Evolutionary conservation across 1,284 basidiomycete species (phyloP), one percentile per base, ranked within the genome.

Genomic region (Lignosus rhinocerotis): DNA sequence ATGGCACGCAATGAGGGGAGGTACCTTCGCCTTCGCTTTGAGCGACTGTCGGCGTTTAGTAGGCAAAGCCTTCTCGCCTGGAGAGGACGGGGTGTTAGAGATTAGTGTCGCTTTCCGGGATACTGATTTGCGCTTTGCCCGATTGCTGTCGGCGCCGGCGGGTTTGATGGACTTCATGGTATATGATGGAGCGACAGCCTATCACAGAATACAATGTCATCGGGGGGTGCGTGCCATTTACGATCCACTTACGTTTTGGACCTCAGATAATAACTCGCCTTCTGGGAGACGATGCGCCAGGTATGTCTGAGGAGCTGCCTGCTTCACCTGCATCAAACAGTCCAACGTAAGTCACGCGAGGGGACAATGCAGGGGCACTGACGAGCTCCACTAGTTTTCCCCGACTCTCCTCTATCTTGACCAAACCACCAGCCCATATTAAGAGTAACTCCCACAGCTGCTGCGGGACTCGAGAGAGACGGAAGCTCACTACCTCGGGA

Each of bases 251-350:
- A 88, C 88, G 36, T 72, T 76, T 70, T 82, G 81, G 31, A 91
- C 73, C 66, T 88, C 83, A 5, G 77, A 73, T 31, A 88, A 69
- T 49, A 86, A 70, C 6, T 81, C 72, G 12, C 85, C 82, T 50
- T 83, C 76, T 2, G 84, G 72, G 7, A 90, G 68, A 53, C 76
- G 80, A 65, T 89, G 76, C 17, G 81, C 80, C 42, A 89, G 71
- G 67, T 80, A 90, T n/a, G 74, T 72, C 53, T 80, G 76, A 25
- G 76, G 69, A 16, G 74, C 70, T 33, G 76, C 71, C 73, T 80
- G 72, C 65, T 72, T 56, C 16, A 56, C 57, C 70, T 71, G 56
- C 3, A 8, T 47, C 36, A 39, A 44, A 61, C 55, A 56, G 33
- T 32, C 38, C 2, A 46, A 39, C 43, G 19, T 21, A 5, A 41